Conservation (phyloP, 169 alveolate species). For the Theileria parva region DNA sequence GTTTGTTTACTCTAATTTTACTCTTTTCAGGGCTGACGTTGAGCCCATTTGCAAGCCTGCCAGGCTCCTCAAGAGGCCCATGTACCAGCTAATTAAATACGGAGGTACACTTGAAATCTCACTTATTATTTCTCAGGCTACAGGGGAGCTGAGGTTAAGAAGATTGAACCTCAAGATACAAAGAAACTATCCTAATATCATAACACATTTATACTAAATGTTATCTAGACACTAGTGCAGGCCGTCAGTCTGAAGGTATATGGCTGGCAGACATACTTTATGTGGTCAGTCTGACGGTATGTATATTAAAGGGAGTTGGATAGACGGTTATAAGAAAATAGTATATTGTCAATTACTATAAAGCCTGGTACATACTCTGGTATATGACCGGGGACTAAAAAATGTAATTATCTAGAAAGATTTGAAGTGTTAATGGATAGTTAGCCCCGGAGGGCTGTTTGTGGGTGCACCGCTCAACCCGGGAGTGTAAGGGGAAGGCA, state of each 20-base stretch:
- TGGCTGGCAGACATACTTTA: too few species aligned
- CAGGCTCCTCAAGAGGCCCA: constrained; percentile 54
- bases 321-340: too few species aligned
- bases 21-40: constrained; percentile 45
- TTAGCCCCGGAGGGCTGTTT: constrained; percentile 71
- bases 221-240: neutral
- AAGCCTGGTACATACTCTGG: neutral
- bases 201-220: neutral
- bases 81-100: constrained; percentile 57
- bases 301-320: too few species aligned
- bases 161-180: neutral
- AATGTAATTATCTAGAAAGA: neutral
- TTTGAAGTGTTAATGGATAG: constrained; percentile 13
- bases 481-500: constrained; percentile 82
- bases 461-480: constrained; percentile 87
- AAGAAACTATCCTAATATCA: neutral
- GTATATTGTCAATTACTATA: neutral
- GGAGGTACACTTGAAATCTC: constrained; percentile 38
- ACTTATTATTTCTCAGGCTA: neutral
- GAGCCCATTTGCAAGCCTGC: constrained; percentile 58
- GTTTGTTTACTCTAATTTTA: constrained; percentile 13
- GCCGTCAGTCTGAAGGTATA: too few species aligned
- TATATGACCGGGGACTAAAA: too few species aligned
- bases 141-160: neutral
- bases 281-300: too few species aligned